Percentiles rank a stretch among this genome's conserved stretches.
These are phyloP conservation scores for Aphanomyces euteiches DNA, from an alignment of 352 stramenopile genomes.

Conservation along the genomic window DNA sequence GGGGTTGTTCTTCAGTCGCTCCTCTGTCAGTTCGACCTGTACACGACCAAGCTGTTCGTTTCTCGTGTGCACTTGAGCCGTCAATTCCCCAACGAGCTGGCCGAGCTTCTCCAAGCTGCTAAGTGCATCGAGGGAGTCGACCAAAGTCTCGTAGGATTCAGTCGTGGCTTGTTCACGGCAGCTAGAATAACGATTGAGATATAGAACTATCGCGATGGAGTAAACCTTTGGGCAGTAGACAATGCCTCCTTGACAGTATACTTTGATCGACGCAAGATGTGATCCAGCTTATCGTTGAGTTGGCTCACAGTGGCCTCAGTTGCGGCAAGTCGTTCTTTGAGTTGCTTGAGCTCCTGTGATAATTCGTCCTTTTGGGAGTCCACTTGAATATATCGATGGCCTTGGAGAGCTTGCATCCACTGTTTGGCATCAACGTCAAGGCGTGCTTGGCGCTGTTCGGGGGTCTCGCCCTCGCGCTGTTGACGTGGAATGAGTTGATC, in stretches of 20 bases:
- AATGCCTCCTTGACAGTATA: constrained; percentile 29
- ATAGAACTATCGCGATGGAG: neutral
- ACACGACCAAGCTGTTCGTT: constrained; percentile 16
- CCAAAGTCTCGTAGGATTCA: constrained; percentile 17
- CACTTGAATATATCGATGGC: constrained; percentile 56
- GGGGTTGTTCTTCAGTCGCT: constrained; percentile 39
- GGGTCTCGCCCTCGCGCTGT: constrained; percentile 8
- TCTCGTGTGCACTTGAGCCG: constrained; percentile 19
- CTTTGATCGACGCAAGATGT: constrained; percentile 29
- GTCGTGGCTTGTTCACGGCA: neutral
- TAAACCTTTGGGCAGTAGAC: constrained; percentile 10
- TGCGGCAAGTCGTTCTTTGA: constrained; percentile 28
- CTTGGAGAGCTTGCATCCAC: constrained; percentile 69
- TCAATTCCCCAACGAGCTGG: constrained; percentile 16
- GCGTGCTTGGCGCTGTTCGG: neutral
- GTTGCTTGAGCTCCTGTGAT: constrained; percentile 22
- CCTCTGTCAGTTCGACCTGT: constrained; percentile 23
- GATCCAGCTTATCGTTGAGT: constrained; percentile 24
- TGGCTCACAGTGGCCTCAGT: constrained; percentile 14
- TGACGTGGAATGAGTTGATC: neutral
- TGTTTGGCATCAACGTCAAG: constrained; percentile 38
- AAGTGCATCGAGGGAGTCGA: constrained; percentile 17
- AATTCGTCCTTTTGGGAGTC: constrained; percentile 33
- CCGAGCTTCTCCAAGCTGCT: constrained; percentile 14
- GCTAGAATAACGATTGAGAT: neutral